phyloP scores from a whole-genome alignment of 352 stramenopile species.

The Pythium dissotocum region DNA sequence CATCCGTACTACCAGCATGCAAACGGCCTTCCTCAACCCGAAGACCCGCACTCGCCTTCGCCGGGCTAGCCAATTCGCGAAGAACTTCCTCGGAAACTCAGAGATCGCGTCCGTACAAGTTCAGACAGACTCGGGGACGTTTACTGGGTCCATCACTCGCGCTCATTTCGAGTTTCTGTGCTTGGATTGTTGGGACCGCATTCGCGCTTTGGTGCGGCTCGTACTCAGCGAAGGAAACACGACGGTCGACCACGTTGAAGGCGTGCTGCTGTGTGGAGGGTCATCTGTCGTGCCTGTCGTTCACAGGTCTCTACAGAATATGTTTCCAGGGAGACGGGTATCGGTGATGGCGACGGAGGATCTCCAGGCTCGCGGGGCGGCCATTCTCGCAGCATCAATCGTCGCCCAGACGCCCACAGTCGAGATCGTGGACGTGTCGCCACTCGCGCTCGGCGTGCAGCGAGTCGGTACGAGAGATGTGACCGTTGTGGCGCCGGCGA shows the following conservation, averaged over 20 bases:
- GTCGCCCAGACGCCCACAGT: not conserved
- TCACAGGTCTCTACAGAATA: not conserved
- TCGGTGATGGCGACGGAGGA: not conserved
- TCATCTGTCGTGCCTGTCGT: conserved; percentile 14
- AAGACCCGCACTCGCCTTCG: conserved; percentile 22
- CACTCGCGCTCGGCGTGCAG: conserved; percentile 22
- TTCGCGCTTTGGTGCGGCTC: conserved; percentile 26
- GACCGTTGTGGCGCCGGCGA: conserved; percentile 13
- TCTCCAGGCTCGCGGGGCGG: conserved; percentile 17
- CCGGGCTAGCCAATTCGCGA: conserved; percentile 39
- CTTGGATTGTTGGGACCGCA: conserved; percentile 30
- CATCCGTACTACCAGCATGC: conserved; percentile 3
- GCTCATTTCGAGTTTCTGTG: conserved; percentile 42
- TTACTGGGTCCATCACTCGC: conserved; percentile 37
- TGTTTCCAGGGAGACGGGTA: conserved; percentile 5
- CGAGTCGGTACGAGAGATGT: conserved; percentile 10
- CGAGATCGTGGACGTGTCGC: conserved; percentile 10
- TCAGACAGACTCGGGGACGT: conserved; percentile 26
- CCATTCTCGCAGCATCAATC: conserved; percentile 6
- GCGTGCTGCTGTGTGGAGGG: conserved; percentile 38
- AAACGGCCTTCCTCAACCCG: not conserved
- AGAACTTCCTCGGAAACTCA: conserved; percentile 46
- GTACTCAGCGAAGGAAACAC: conserved; percentile 26
- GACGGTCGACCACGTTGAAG: conserved; percentile 31
- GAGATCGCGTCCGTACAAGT: conserved; percentile 35